phyloP scores from a whole-genome alignment of 2,329 filamentous ascomycete genomes.

The Ophiosphaerella korrae region DNA sequence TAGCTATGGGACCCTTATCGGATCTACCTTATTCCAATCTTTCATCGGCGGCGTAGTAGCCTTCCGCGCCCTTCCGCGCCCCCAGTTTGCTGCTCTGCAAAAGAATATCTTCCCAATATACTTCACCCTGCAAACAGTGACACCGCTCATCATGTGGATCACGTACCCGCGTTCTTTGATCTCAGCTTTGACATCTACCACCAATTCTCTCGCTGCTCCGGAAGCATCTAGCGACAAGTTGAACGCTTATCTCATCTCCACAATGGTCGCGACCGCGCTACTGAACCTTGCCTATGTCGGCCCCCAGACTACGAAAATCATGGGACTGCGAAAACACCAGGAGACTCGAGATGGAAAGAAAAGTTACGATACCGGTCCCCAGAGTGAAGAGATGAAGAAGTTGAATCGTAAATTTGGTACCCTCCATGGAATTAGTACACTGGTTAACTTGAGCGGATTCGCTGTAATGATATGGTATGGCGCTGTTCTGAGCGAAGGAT shows the following conservation, averaged over 20 bases:
- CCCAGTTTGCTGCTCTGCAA: constrained; percentile 82
- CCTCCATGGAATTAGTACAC: constrained; percentile 79
- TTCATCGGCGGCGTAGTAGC: constrained; percentile 77
- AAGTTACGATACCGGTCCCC: constrained; percentile 76
- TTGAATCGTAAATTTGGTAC: constrained; percentile 64
- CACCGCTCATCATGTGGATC: constrained; percentile 74
- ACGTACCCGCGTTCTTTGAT: constrained; percentile 67
- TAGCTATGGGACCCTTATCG: constrained; percentile 87
- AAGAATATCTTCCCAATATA: constrained; percentile 80
- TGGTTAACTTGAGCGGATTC: constrained; percentile 76
- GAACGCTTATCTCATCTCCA: constrained; percentile 63
- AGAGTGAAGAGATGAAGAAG: constrained; percentile 81
- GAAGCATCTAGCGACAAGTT: constrained; percentile 15
- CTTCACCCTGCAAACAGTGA: constrained; percentile 79
- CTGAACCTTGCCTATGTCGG: constrained; percentile 74
- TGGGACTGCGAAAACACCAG: constrained; percentile 78
- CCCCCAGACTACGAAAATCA: constrained; percentile 75
- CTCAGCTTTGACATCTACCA: constrained; percentile 8
- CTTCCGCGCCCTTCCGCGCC: constrained; percentile 75
- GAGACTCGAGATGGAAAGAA: constrained; percentile 90
- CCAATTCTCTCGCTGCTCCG: not conserved
- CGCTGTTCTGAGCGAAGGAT: constrained; percentile 63
- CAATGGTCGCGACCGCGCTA: constrained; percentile 72
- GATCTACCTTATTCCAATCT: constrained; percentile 85
- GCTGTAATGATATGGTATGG: constrained; percentile 78